Evolutionary conservation across 495 filamentous ascomycete genomes (phyloP), one percentile per base, ranked within the genome.

Genomic region (Pyrenopolyporus hunteri): DNA sequence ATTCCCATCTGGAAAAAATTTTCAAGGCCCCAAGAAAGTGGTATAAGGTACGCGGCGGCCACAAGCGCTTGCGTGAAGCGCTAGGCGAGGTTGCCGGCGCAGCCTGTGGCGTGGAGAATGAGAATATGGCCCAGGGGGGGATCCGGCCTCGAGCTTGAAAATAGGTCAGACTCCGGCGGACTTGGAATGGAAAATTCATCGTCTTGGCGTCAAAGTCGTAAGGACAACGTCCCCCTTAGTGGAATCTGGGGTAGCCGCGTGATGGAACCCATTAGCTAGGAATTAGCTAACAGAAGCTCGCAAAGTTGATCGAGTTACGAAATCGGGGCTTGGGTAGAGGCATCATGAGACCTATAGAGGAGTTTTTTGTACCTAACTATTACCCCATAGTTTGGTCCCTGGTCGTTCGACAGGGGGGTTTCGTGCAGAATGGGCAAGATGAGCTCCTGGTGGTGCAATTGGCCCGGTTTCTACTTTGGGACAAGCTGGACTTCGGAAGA

Each of bases 301-400:
- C 29, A 57, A 42, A 57, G 51, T 56, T 23, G 52, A 59, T 59
- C 53, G 31, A 20, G 67, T 72, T 72, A 72, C 69, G 68, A 68
- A 66, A 71, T 73, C 56, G 68, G 44, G 57, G 40, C 56, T 52
- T 53, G 49, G 57, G 45, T 14, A 20, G 23, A 49, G 28, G 55
- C 13, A 69, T 73, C 70, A 70, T 70, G 70, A 62, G 70, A 65
- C 68, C 66, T 55, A 19, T 35, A 52, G 56, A 53, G 13, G 44
- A 50, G 59, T 69, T 73, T 71, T 53, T 60, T 33, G 63, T 73
- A 64, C 57, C 54, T 73, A 73, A 73, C 39, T 9, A 66, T 73
- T 73, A 73, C 71, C 71, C 71, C 67, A 73, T 73, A 71, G 69
- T 66, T 70, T 71, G 61, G 61, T 69, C 42, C 66, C 59, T 68